Conservation (phyloP, 768 basidiomycete genomes). For the Coprinopsis marcescibilis region DNA sequence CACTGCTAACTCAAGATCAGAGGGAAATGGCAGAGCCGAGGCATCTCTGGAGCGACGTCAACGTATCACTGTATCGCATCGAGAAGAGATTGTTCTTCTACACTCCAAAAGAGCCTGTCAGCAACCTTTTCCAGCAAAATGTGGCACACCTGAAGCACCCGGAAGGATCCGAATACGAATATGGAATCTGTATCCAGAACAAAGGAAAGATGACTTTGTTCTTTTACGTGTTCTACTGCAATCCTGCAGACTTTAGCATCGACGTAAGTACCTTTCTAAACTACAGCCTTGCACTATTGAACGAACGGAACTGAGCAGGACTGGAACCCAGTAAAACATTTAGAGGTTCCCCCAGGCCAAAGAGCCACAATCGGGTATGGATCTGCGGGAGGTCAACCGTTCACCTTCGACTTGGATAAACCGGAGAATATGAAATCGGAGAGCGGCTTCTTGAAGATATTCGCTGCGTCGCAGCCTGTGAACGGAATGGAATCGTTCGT, state of each 20-base stretch:
- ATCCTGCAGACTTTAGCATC: background rate
- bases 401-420: background rate
- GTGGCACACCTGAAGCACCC: background rate
- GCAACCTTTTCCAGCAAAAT: background rate
- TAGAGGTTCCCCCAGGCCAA: background rate
- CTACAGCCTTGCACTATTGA: too few relatives aligned
- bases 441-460: background rate
- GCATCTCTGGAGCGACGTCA: background rate
- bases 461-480: background rate
- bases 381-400: background rate
- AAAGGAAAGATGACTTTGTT: background rate
- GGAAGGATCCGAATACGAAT: background rate
- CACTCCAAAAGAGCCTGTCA: background rate
- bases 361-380: background rate
- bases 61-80: background rate
- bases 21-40: too few relatives aligned
- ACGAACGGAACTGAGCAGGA: background rate
- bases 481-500: background rate
- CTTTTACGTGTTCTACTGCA: background rate
- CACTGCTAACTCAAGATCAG: too few relatives aligned
- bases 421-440: background rate
- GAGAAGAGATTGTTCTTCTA: background rate
- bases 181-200: background rate
- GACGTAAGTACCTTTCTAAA: background rate
- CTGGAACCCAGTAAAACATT: background rate